These are phyloP conservation scores for Ophiostoma ulmi DNA, from an alignment of 2,329 filamentous ascomycete genomes.

Conservation along the genomic window DNA sequence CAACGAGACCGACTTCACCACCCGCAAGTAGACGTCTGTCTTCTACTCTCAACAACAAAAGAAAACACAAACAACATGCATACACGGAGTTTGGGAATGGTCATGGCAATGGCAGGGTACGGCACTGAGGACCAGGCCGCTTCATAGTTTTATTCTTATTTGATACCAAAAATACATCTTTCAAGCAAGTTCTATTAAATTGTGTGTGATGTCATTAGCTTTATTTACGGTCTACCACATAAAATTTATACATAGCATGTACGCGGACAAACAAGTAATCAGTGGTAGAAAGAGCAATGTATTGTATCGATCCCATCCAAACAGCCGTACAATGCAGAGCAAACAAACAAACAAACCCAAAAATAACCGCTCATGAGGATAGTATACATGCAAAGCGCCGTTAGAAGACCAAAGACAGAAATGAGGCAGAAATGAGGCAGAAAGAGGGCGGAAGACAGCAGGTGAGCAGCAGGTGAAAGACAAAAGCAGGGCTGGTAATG, in stretches of 20 bases:
- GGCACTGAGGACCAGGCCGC: conserved; percentile 3
- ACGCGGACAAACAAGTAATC: neutral
- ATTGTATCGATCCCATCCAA: neutral
- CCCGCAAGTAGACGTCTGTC: conserved; percentile 44
- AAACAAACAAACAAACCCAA: neutral
- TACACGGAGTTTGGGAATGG: conserved; percentile 7
- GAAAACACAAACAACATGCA: neutral
- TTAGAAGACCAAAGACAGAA: neutral
- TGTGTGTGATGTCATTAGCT: too few species aligned
- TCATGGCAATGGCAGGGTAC: neutral
- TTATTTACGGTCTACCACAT: too few species aligned
- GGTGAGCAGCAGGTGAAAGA: neutral
- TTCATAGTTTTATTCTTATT: neutral
- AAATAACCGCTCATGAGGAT: conserved; percentile 2
- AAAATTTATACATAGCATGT: too few species aligned
- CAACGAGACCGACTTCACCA: conserved; percentile 82
- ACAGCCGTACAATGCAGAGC: neutral
- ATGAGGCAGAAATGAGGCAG: neutral
- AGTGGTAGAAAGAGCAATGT: neutral
- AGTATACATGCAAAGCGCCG: conserved; percentile 4
- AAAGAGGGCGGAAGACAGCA: neutral
- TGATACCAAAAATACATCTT: neutral
- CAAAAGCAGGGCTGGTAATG: neutral
- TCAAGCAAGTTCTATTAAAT: neutral
- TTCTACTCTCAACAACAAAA: neutral